Conservation (phyloP, 345 rosid species). For the Aquilaria yunnanensis region DNA sequence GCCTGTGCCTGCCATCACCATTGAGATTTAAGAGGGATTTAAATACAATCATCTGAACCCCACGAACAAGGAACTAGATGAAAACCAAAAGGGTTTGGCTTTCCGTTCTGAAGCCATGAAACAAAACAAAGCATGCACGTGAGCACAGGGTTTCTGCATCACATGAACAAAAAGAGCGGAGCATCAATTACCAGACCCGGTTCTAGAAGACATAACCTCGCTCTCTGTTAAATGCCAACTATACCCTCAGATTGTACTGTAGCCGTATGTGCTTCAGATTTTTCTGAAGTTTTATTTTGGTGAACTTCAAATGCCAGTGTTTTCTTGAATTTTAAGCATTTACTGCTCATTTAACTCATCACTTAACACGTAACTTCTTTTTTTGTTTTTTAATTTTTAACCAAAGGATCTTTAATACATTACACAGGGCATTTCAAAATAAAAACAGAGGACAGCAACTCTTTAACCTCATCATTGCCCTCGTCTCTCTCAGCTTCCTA, state of each 20-base stretch:
- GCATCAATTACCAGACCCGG: constrained; percentile 8
- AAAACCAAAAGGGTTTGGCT: background rate
- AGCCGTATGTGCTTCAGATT: too few species aligned
- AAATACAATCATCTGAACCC: too few species aligned
- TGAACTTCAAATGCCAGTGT: too few species aligned
- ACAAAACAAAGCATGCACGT: constrained; percentile 22
- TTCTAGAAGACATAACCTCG: background rate
- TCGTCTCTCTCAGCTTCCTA: background rate
- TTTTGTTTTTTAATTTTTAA: too few species aligned
- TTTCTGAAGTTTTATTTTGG: too few species aligned
- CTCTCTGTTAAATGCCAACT: too few species aligned
- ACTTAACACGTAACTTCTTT: too few species aligned
- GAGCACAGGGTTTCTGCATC: constrained; percentile 20
- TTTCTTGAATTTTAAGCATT: too few species aligned
- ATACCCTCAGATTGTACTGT: too few species aligned
- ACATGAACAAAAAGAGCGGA: constrained; percentile 2
- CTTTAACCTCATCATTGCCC: constrained; percentile 15
- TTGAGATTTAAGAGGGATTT: background rate
- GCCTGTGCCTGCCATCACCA: background rate
- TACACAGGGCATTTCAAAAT: background rate
- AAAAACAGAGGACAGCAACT: constrained; percentile 1
- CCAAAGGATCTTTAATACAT: too few species aligned
- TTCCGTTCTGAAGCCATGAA: constrained; percentile 11
- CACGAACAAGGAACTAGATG: background rate
- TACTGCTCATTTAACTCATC: too few species aligned